Base-by-base conservation (phyloP, 805 yeast species). In the Starmerella floricola region DNA sequence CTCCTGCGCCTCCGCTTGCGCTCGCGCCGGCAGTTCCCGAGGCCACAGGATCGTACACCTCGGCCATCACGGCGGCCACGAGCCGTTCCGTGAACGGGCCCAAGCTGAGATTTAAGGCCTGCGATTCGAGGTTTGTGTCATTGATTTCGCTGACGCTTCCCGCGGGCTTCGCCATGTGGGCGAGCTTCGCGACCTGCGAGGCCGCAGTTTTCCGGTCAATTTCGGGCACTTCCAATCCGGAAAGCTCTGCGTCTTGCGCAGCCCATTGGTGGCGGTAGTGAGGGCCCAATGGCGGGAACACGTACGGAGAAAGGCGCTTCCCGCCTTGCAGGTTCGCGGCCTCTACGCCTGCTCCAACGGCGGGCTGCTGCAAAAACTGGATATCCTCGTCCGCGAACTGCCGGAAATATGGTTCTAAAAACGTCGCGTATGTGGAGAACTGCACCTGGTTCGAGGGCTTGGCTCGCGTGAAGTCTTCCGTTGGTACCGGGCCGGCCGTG, bases 361-460 rank as follows among this genome's bases (percentile, higher is more conserved):
- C 64, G 51, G 76, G 74, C 46, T 73, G 77, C 48, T 74, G 74
- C 42, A 88, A 62, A 51, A 86, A 75, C 41, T 77, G 75, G 33
- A 85, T 55, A 57, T 91, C 98, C 27, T 88, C 95, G 47, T 81
- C 94, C 15, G 69, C 65, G 52, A 74, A 83, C 2, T 73, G 72
- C 47, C 94, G 69, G 63, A 79, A 87, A 58, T 74, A 88, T 24
- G 87, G 82, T 58, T 91, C 98, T 29, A 86, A 71, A 51, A 79
- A 84, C 1, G 87, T 64, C 50, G 83, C 80, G 58, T 83, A 91
- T 0, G 98, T 87, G 11, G 82, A 69, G 58, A 82, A 86, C 56
- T 86, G 95, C 15, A 88, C 91, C 63, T 91, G 98, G 60, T 85
- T 88, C 2, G 85, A 62, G 16, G 87, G 87, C 55, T 87, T 88